Conservation (phyloP, 495 filamentous ascomycete genomes). For the Neurospora sp. region DNA sequence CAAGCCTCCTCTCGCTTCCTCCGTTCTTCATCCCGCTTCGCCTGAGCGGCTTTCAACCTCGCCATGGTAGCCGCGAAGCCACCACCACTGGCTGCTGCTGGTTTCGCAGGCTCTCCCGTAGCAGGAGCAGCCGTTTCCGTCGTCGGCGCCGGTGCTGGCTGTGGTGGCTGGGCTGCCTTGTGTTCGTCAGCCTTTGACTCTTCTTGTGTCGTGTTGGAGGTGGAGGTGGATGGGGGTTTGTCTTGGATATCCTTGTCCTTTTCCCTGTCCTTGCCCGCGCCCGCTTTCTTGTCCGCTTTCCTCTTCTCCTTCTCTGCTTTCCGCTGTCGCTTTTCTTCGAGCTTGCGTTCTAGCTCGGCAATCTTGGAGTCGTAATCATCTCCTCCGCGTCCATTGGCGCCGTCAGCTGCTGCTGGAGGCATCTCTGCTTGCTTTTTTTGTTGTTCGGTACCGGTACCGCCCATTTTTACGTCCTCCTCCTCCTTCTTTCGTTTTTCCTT, state of each 20-base stretch:
- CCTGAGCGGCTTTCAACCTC: slow-evolving; percentile 30
- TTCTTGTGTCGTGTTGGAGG: neutral
- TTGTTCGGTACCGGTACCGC: neutral
- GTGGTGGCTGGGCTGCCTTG: slow-evolving; percentile 1
- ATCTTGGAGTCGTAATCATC: slow-evolving; percentile 28
- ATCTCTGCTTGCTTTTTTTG: slow-evolving; percentile 1
- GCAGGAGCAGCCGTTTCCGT: neutral
- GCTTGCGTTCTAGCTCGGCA: slow-evolving; percentile 29
- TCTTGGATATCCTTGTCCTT: slow-evolving; percentile 3
- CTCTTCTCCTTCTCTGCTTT: slow-evolving; percentile 26
- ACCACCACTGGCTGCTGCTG: neutral
- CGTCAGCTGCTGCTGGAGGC: neutral
- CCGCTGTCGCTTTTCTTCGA: slow-evolving; percentile 18
- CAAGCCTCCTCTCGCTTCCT: slow-evolving; percentile 7
- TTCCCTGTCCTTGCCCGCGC: slow-evolving; percentile 9
- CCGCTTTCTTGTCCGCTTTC: slow-evolving; percentile 18
- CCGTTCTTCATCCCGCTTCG: slow-evolving; percentile 23
- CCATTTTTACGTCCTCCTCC: neutral
- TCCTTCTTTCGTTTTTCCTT: slow-evolving; percentile 6
- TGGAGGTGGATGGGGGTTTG: slow-evolving; percentile 11
- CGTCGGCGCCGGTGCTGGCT: slow-evolving; percentile 1
- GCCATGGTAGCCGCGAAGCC: slow-evolving; percentile 30
- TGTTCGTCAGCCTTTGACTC: slow-evolving; percentile 24
- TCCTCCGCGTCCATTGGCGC: neutral
- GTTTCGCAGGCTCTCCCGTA: neutral